Conservation (phyloP, 2,329 filamentous ascomycete species). For the Venturia pyrina region DNA sequence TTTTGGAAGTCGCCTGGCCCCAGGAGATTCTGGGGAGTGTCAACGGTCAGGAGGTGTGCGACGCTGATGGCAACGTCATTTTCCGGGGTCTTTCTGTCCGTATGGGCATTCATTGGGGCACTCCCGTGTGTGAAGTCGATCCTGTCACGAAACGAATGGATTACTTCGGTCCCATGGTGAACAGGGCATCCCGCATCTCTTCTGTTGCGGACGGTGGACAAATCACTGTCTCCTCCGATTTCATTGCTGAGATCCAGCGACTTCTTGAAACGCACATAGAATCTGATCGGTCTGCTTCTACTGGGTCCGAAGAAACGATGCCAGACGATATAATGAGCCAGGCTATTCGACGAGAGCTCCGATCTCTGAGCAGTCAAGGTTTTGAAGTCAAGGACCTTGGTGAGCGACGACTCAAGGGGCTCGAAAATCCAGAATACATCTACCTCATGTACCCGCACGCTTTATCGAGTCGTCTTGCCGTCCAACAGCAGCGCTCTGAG, state of each 20-base stretch:
- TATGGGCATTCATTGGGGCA: slow-evolving; percentile 96
- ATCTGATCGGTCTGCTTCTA: slow-evolving; percentile 59
- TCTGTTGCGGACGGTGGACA: slow-evolving; percentile 93
- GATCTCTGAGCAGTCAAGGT: slow-evolving; percentile 77
- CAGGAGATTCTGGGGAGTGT: slow-evolving; percentile 81
- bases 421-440: slow-evolving; percentile 93
- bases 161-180: slow-evolving; percentile 99
- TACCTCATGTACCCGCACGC: slow-evolving; percentile 92
- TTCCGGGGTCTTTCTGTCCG: slow-evolving; percentile 90
- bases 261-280: slow-evolving; percentile 86
- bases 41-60: slow-evolving; percentile 70
- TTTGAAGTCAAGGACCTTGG: slow-evolving; percentile 97
- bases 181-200: slow-evolving; percentile 88
- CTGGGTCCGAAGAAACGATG: slow-evolving; percentile 62
- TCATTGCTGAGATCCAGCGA: slow-evolving; percentile 89
- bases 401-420: slow-evolving; percentile 87
- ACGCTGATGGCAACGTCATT: slow-evolving; percentile 79
- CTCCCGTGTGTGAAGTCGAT: slow-evolving; percentile 88
- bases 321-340: slow-evolving; percentile 65
- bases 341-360: slow-evolving; percentile 76
- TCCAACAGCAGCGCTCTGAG: slow-evolving; percentile 48
- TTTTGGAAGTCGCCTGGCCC: slow-evolving; percentile 87
- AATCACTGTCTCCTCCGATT: slow-evolving; percentile 93
- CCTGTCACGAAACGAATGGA: slow-evolving; percentile 98
- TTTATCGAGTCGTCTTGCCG: slow-evolving; percentile 67